Evolutionary conservation across 768 basidiomycete genomes (phyloP).

Genomic region (Termitomyces sp.): DNA sequence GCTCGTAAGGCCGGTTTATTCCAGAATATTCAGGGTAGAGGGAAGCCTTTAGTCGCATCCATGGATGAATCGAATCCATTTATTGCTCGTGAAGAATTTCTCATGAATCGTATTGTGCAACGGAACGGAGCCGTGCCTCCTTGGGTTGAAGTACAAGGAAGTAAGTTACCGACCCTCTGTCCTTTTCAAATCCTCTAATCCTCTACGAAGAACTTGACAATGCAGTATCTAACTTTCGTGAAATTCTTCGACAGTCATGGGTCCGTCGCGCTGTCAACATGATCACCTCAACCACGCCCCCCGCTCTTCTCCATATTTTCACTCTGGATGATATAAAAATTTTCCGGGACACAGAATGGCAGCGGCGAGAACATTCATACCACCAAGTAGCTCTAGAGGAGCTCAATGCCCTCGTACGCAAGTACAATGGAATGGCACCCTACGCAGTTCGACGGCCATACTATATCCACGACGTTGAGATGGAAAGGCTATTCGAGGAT

Average conservation of each 20-base stretch:
- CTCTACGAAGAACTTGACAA: constrained; percentile 57
- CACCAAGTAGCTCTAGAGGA: constrained; percentile 68
- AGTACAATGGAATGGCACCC: constrained; percentile 79
- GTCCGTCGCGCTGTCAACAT: constrained; percentile 69
- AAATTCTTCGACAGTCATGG: constrained; percentile 65
- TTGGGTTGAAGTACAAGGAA: constrained; percentile 81
- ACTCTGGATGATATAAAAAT: constrained; percentile 32
- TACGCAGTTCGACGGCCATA: constrained; percentile 70
- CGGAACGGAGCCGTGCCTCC: constrained; percentile 80
- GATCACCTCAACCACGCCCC: constrained; percentile 44
- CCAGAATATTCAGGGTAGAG: constrained; percentile 65
- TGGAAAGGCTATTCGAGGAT: constrained; percentile 49
- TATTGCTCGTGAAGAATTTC: constrained; percentile 73
- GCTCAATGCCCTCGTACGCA: constrained; percentile 70
- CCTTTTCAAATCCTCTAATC: neutral
- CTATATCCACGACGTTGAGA: constrained; percentile 53
- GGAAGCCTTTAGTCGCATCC: constrained; percentile 34
- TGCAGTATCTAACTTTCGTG: constrained; percentile 58
- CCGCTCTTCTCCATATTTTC: constrained; percentile 32
- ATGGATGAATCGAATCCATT: constrained; percentile 47
- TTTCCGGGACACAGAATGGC: constrained; percentile 69
- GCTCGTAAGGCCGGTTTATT: constrained; percentile 68
- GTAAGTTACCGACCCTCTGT: constrained; percentile 29
- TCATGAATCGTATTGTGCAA: constrained; percentile 85
- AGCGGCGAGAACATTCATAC: constrained; percentile 59